A percentile compares a stretch with the other conserved stretches of the same genome.
Conservation (phyloP, 2,329 filamentous ascomycete genomes). For the Bipolaris bicolor region DNA sequence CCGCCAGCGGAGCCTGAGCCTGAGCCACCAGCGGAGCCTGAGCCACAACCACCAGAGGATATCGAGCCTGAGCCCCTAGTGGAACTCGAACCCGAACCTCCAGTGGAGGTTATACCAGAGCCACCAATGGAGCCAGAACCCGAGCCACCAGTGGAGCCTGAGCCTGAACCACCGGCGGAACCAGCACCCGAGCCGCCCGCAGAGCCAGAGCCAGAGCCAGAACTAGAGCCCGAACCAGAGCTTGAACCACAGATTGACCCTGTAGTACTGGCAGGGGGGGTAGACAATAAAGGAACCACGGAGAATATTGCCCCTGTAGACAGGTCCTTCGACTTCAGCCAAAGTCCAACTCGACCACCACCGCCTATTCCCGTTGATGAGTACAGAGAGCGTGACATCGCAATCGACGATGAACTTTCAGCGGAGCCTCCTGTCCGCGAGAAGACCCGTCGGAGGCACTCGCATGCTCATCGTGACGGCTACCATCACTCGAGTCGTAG, state of each 20-base stretch:
- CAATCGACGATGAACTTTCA: constrained; percentile 31
- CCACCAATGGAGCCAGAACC: neutral
- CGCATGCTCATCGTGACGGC: constrained; percentile 36
- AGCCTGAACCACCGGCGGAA: neutral
- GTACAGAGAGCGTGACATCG: constrained; percentile 34
- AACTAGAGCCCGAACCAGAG: neutral
- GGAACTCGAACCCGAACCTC: neutral
- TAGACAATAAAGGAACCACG: neutral
- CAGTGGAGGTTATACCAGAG: neutral
- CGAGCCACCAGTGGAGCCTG: neutral
- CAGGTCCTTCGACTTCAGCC: constrained; percentile 3
- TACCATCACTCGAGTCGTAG: constrained; percentile 36
- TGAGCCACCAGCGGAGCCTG: neutral
- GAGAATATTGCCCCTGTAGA: neutral
- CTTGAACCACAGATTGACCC: constrained; percentile 7
- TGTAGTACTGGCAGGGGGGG: neutral
- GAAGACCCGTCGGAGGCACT: constrained; percentile 39
- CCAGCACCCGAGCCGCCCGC: neutral
- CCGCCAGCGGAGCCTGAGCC: neutral
- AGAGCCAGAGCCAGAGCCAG: neutral
- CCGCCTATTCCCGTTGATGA: constrained; percentile 4
- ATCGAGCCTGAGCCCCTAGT: neutral
- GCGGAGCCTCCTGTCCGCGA: constrained; percentile 30
- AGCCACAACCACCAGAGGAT: neutral
- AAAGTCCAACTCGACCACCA: neutral